A percentile compares a stretch with the other conserved stretches of the same genome.
phyloP scores from a whole-genome alignment of 768 basidiomycete species.

The Pseudohyphozyma bogoriensis region DNA sequence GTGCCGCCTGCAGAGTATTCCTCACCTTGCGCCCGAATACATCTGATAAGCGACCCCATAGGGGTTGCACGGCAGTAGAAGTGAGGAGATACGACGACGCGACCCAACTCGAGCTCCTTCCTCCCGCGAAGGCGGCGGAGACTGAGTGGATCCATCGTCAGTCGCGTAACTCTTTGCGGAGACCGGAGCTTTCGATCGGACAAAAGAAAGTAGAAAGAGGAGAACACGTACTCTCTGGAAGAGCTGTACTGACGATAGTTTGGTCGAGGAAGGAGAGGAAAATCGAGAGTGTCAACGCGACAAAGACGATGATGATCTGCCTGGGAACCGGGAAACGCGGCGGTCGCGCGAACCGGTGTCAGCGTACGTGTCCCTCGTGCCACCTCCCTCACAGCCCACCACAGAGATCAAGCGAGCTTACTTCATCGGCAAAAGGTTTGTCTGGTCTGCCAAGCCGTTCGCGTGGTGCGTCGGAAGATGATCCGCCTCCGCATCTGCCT shows the following conservation, averaged over 20 bases:
- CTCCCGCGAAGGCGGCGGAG: slow-evolving; percentile 27
- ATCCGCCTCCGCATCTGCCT: too few relatives aligned
- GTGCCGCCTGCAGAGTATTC: too few relatives aligned
- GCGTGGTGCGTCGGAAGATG: background rate
- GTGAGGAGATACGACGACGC: slow-evolving; percentile 40
- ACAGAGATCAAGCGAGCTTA: background rate
- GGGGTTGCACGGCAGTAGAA: slow-evolving; percentile 20
- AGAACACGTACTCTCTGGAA: background rate
- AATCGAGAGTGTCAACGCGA: slow-evolving; percentile 37
- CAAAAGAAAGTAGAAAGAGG: too few relatives aligned
- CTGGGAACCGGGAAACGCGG: background rate
- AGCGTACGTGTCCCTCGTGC: background rate
- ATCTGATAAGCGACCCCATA: background rate
- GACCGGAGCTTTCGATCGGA: too few relatives aligned
- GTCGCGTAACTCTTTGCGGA: too few relatives aligned
- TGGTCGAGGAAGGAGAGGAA: slow-evolving; percentile 42
- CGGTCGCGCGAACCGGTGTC: background rate
- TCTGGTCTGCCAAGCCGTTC: slow-evolving; percentile 3
- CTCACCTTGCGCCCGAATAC: too few relatives aligned
- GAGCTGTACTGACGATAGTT: slow-evolving; percentile 34
- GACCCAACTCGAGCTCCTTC: slow-evolving; percentile 35
- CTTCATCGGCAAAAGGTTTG: background rate
- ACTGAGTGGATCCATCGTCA: too few relatives aligned
- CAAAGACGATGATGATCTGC: slow-evolving; percentile 35
- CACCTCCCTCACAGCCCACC: background rate